Evolutionary conservation across 2,329 filamentous ascomycete genomes (phyloP), one percentile per base, ranked within the genome.

Genomic region (Emericellopsis cladophorae): DNA sequence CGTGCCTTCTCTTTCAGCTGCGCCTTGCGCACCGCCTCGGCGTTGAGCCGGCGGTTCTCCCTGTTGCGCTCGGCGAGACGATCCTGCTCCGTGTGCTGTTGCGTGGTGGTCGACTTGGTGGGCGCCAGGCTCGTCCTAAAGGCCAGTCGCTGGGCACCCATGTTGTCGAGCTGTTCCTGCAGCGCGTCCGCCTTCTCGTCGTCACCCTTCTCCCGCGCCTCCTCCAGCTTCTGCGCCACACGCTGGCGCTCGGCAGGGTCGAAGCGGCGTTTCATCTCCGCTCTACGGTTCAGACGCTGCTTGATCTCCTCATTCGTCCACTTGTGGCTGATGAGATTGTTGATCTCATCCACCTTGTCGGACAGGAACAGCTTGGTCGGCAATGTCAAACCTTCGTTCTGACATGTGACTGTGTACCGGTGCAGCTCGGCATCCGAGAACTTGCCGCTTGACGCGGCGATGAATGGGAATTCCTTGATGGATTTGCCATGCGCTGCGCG

Each of bases 381-480:
- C 18, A 92, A 59, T 40, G 79, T 71, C 41, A 87, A 69, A 45
- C 76, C 76, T 40, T 93, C 86, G 24, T 80, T 76, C 18, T 75
- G 66, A 56, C 89, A 81, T 8, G 79, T 80, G 43, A 81, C 75
- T 50, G 84, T 81, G 61, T 87, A 95, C 22, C 86, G 81, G 44
- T 81, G 79, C 62, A 86, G 84, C 57, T 98, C 92, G 40, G 86
- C 83, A 60, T 92, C 87, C n/a, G 83, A 85, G 54, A 96, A 84
- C 34, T 72, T 69, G 39, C 80, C 78, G 57, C 95, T 89, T 0
- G 92, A 96, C 55, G 90, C 89, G 46, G 82, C 81, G 46, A 92
- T 81, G 59, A 96, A 95, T 5, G 89, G 88, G 64, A 88, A 95
- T 31, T 89, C 79, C 56, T 82, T 83, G 54, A 87, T 75, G 0